A percentile compares a stretch with the other conserved stretches of the same genome.
Evolutionary conservation across 352 stramenopile species (phyloP).

Genomic region (Globisporangium irregulare): DNA sequence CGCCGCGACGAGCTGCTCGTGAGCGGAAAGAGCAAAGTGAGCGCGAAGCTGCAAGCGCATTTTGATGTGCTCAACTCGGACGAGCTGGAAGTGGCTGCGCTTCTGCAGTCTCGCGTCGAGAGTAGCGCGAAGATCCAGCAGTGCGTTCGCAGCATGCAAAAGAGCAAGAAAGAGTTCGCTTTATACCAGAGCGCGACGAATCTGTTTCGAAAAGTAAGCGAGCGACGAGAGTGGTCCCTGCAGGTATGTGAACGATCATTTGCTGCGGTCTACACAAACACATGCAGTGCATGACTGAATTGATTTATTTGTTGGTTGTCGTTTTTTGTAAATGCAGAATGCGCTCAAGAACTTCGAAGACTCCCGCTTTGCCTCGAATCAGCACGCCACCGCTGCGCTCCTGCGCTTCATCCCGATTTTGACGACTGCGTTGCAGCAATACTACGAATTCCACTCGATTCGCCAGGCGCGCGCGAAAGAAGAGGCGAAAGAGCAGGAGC

Average conservation of each 20-base stretch:
- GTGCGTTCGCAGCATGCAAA: slow-evolving; percentile 16
- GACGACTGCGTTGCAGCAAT: slow-evolving; percentile 31
- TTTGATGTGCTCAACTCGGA: slow-evolving; percentile 32
- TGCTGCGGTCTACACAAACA: not conserved
- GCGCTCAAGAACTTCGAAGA: slow-evolving; percentile 28
- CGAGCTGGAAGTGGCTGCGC: slow-evolving; percentile 31
- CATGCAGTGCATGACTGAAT: not conserved
- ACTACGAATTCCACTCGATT: slow-evolving; percentile 63
- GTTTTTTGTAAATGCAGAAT: slow-evolving; percentile 3
- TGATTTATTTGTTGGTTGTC: not conserved
- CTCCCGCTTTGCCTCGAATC: slow-evolving; percentile 21
- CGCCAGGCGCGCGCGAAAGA: slow-evolving; percentile 46
- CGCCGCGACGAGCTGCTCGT: slow-evolving; percentile 28
- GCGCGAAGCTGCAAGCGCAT: slow-evolving; percentile 30
- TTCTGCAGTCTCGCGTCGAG: slow-evolving; percentile 28
- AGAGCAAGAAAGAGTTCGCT: slow-evolving; percentile 23
- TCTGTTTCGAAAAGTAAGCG: slow-evolving; percentile 31
- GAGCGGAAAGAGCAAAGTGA: slow-evolving; percentile 28
- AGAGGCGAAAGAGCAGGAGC: slow-evolving; percentile 44
- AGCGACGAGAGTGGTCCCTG: slow-evolving; percentile 14
- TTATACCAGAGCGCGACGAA: slow-evolving; percentile 34
- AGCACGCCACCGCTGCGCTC: slow-evolving; percentile 32
- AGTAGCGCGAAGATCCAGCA: slow-evolving; percentile 22
- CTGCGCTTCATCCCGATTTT: slow-evolving; percentile 47
- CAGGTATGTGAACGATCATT: slow-evolving; percentile 9